A percentile compares a stretch with the other conserved stretches of the same genome.
phyloP scores from a whole-genome alignment of 345 rosid genomes.

The Ricinus communis region DNA sequence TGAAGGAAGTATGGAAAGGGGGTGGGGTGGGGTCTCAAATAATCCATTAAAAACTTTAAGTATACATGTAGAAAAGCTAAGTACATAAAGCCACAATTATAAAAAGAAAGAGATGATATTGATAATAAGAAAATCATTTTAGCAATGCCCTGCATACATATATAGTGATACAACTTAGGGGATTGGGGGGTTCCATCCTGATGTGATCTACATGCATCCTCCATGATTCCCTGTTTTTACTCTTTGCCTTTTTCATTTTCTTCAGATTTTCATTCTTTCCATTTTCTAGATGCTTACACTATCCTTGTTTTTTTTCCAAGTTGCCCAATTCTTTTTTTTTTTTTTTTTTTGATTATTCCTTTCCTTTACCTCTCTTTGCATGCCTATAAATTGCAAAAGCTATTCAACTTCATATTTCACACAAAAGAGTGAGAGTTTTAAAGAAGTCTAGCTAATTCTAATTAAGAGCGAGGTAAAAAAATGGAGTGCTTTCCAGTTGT shows the following conservation, averaged over 20 bases:
- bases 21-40: not conserved
- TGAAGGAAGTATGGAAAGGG: not conserved
- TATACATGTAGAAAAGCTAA: too few species aligned
- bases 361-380: slow-evolving; percentile 4
- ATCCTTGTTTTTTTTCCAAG: too few species aligned
- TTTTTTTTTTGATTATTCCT: not conserved
- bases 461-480: too few species aligned
- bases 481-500: slow-evolving; percentile 80
- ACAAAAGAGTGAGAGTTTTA: slow-evolving; percentile 5
- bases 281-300: too few species aligned
- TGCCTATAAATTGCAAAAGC: slow-evolving; percentile 53
- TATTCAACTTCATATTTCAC: slow-evolving; percentile 19
- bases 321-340: not conserved
- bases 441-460: too few species aligned
- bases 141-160: slow-evolving; percentile 6
- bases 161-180: not conserved
- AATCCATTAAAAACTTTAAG: too few species aligned
- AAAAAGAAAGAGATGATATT: not conserved
- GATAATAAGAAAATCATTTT: not conserved
- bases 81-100: too few species aligned
- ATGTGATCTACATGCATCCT: slow-evolving; percentile 21
- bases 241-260: not conserved
- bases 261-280: not conserved
- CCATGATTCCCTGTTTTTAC: slow-evolving; percentile 16
- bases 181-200: slow-evolving; percentile 32